Percentiles rank a stretch among this genome's conserved stretches.
phyloP scores from a whole-genome alignment of 148 eudicot species.

The Spergularia marina region DNA sequence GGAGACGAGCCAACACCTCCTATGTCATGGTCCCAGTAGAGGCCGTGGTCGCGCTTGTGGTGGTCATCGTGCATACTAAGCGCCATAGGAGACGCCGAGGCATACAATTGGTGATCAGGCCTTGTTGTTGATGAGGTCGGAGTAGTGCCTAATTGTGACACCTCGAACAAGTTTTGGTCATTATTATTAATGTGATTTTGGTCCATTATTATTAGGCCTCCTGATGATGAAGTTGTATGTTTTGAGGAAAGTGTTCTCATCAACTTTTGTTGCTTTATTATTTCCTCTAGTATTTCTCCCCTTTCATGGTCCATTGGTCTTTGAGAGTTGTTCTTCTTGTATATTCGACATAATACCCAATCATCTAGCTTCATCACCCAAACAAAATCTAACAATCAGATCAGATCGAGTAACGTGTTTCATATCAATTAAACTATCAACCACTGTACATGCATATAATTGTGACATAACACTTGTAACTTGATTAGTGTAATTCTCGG shows the following conservation, averaged over 20 bases:
- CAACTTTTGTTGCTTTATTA: conserved; percentile 34
- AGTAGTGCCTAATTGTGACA: conserved; percentile 16
- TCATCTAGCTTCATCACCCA: conserved; percentile 33
- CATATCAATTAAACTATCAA: no score
- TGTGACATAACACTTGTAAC: no score
- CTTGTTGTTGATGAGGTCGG: conserved; percentile 15
- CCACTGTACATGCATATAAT: no score
- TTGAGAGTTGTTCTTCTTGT: conserved; percentile 44
- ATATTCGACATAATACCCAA: conserved; percentile 49
- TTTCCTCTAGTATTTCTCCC: conserved; percentile 32
- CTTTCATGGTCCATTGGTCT: conserved; percentile 31
- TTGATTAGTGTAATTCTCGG: no score
- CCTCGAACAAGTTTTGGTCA: conserved; percentile 22
- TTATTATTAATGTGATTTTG: conserved; percentile 11
- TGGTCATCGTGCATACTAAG: neutral
- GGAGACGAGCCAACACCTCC: conserved; percentile 33
- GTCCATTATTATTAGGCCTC: conserved; percentile 14
- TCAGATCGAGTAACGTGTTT: no score
- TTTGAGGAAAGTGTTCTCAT: conserved; percentile 31
- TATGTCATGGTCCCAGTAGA: conserved; percentile 32
- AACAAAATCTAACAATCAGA: neutral
- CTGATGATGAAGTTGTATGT: neutral
- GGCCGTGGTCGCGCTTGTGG: neutral
- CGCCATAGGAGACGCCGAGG: neutral
- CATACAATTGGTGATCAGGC: neutral